Percentiles rank a stretch among this genome's conserved stretches.
Conservation (phyloP, 1,284 basidiomycete species). For the Ceratobasidium sp. region DNA sequence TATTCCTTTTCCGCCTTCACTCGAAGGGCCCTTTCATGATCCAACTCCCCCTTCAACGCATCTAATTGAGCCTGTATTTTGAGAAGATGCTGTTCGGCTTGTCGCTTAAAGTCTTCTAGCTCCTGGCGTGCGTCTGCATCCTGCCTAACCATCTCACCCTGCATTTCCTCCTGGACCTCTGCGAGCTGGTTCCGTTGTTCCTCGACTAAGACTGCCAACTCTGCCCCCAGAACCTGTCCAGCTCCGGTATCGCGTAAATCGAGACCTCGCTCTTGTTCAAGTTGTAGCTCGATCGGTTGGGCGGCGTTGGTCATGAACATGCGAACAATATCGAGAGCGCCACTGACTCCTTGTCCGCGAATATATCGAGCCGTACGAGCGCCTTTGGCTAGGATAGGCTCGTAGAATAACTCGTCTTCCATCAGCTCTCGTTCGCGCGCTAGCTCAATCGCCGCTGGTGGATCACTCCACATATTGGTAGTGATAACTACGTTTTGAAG, state of each 20-base stretch:
- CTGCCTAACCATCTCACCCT: background rate
- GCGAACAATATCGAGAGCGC: conserved; percentile 26
- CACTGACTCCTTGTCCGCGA: background rate
- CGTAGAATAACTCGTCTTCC: background rate
- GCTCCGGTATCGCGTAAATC: conserved; percentile 17
- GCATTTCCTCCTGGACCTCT: conserved; percentile 20
- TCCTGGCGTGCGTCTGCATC: conserved; percentile 25
- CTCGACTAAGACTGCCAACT: background rate
- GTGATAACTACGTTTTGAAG: conserved; percentile 52
- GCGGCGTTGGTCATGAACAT: conserved; percentile 10
- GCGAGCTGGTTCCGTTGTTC: conserved; percentile 8
- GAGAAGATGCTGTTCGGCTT: conserved; percentile 6
- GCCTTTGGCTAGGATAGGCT: conserved; percentile 17
- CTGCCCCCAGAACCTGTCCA: conserved; percentile 17
- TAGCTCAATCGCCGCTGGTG: background rate
- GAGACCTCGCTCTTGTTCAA: conserved; percentile 2
- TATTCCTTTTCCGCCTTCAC: conserved; percentile 3
- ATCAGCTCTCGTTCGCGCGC: conserved; percentile 11
- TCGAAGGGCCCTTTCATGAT: background rate
- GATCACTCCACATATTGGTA: conserved; percentile 58
- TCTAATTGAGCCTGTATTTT: background rate
- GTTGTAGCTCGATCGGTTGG: background rate
- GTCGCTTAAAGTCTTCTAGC: background rate
- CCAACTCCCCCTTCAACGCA: background rate
- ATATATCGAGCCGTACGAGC: conserved; percentile 26